Percentiles rank a stretch among this genome's conserved stretches.
Conservation (phyloP, 208 protist species). For the Leptomonas seymouri region DNA sequence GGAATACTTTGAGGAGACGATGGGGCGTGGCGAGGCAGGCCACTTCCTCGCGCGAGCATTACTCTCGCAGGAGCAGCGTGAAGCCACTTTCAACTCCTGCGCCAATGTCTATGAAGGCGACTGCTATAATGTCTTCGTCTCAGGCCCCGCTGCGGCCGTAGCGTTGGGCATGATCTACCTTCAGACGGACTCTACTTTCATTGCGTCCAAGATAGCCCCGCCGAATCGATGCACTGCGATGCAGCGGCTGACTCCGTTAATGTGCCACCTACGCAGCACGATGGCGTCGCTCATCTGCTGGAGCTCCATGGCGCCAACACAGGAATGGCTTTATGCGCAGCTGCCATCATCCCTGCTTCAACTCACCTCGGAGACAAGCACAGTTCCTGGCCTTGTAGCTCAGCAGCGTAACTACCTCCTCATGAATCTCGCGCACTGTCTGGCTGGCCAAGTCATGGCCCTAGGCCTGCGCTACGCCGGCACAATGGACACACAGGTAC, state of each 20-base stretch:
- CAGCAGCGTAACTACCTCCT: conserved; percentile 78
- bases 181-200: conserved; percentile 54
- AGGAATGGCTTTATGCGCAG: conserved; percentile 51
- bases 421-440: conserved; percentile 80
- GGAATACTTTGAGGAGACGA: conserved; percentile 56
- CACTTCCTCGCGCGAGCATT: conserved; percentile 68
- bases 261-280: conserved; percentile 78
- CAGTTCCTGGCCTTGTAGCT: conserved; percentile 28
- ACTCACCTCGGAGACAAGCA: conserved; percentile 4
- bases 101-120: conserved; percentile 78
- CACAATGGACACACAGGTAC: conserved; percentile 63
- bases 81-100: conserved; percentile 50
- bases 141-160: conserved; percentile 66
- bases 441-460: conserved; percentile 72
- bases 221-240: conserved; percentile 58
- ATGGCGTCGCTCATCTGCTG: conserved; percentile 75
- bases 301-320: conserved; percentile 52
- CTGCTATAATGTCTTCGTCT: conserved; percentile 76
- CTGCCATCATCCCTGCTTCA: conserved; percentile 52
- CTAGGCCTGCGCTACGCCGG: conserved; percentile 84
- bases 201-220: conserved; percentile 55
- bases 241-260: conserved; percentile 67
- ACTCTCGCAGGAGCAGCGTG: conserved; percentile 47
- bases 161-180: conserved; percentile 82
- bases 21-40: conserved; percentile 46